Evolutionary conservation across 345 rosid genomes (phyloP).

Genomic region (Populus deltoides): DNA sequence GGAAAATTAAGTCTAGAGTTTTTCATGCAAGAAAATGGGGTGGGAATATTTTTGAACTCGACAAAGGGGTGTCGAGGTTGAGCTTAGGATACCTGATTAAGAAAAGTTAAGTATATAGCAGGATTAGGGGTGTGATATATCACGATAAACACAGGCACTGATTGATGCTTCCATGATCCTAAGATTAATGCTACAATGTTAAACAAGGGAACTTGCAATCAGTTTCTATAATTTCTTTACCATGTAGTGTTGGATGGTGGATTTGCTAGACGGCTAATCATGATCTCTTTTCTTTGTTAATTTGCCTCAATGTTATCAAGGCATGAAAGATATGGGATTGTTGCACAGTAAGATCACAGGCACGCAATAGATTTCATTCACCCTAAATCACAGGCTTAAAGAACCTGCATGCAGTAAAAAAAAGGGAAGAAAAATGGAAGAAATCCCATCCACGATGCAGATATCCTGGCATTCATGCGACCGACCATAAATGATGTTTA

Average conservation of each 20-base stretch:
- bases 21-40: background rate
- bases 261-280: slow-evolving; percentile 18
- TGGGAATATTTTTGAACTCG: background rate
- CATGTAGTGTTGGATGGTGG: slow-evolving; percentile 7
- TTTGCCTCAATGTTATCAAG: slow-evolving; percentile 12
- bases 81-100: slow-evolving; percentile 29
- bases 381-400: background rate
- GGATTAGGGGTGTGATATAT: slow-evolving; percentile 11
- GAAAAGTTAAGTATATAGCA: background rate
- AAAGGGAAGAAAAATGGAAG: background rate
- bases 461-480: background rate
- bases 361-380: background rate
- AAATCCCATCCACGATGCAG: background rate
- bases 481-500: background rate
- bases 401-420: background rate
- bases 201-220: background rate
- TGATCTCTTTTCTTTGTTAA: slow-evolving; percentile 2
- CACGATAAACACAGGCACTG: slow-evolving; percentile 28
- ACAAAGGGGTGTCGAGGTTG: background rate
- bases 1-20: no score
- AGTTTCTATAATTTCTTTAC: slow-evolving; percentile 11
- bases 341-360: background rate
- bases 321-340: background rate
- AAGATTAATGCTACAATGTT: background rate
- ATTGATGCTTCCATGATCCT: slow-evolving; percentile 25